Conservation (phyloP, 306 rosid genomes). For the Gastrolobium villosum region DNA sequence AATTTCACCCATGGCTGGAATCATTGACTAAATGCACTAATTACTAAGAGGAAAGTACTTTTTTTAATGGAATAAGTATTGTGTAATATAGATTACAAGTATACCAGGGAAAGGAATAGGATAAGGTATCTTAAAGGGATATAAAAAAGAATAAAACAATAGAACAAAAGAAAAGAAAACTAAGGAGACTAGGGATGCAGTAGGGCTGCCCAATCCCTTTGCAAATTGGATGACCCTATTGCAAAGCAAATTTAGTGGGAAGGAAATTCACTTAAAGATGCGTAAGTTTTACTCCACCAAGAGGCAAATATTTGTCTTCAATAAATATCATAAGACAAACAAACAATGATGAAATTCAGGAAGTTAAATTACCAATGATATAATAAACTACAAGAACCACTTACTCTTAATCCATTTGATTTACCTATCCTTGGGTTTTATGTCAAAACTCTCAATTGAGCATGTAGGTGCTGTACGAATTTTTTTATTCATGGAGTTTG, state of each 20-base stretch:
- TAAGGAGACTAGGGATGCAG: slow-evolving; percentile 1
- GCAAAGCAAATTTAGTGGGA: slow-evolving; percentile 25
- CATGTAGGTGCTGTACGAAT: slow-evolving; percentile 12
- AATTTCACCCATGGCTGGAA: slow-evolving; percentile 26
- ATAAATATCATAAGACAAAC: slow-evolving; percentile 24
- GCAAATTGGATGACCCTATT: slow-evolving; percentile 21
- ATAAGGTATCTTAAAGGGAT: slow-evolving; percentile 22
- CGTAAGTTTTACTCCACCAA: slow-evolving; percentile 9
- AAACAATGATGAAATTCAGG: background rate
- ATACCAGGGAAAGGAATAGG: background rate
- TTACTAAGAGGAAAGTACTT: background rate
- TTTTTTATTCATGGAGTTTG: slow-evolving; percentile 5
- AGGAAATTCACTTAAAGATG: slow-evolving; percentile 29
- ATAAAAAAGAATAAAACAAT: background rate
- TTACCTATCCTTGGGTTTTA: slow-evolving; percentile 10
- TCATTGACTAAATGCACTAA: slow-evolving; percentile 9
- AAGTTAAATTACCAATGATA: slow-evolving; percentile 26
- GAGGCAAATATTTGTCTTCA: slow-evolving; percentile 4
- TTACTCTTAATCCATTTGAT: slow-evolving; percentile 29
- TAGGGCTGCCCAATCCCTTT: slow-evolving; percentile 9
- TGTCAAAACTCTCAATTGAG: background rate
- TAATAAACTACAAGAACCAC: slow-evolving; percentile 35
- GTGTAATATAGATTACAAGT: background rate
- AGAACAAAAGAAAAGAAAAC: slow-evolving; percentile 4
- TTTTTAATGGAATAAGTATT: background rate